These are phyloP conservation scores for Lasiodiplodia sp. DNA, from an alignment of 2,329 filamentous ascomycete species.

Conservation along the genomic window DNA sequence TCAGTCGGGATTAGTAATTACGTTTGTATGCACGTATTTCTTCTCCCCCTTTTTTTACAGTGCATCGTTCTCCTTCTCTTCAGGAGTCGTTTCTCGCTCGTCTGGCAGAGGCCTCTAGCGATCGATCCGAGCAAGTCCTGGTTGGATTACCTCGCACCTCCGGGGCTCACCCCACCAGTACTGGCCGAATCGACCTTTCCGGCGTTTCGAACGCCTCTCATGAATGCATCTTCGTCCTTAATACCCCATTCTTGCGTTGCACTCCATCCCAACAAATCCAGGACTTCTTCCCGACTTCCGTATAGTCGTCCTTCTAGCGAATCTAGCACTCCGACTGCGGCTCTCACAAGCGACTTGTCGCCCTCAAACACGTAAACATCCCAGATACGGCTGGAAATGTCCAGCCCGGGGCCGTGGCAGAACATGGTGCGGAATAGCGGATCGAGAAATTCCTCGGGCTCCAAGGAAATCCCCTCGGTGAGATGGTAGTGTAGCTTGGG, in stretches of 20 bases:
- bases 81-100: not conserved
- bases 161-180: conserved; percentile 20
- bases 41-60: conserved; percentile 14
- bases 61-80: conserved; percentile 1
- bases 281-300: conserved; percentile 51
- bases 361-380: conserved; percentile 86
- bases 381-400: conserved; percentile 77
- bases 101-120: not conserved
- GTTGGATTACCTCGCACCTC: conserved; percentile 9
- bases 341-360: conserved; percentile 73
- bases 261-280: conserved; percentile 53
- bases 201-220: conserved; percentile 45
- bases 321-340: conserved; percentile 71
- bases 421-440: conserved; percentile 71
- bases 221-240: conserved; percentile 51
- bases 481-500: conserved; percentile 70
- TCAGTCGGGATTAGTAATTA: conserved; percentile 24
- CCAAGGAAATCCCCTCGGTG: conserved; percentile 54
- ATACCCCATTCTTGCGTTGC: conserved; percentile 39
- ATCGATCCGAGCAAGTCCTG: not conserved
- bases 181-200: conserved; percentile 40
- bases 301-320: conserved; percentile 60
- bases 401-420: conserved; percentile 66
- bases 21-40: conserved; percentile 25
- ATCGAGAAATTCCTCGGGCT: conserved; percentile 60